These are phyloP conservation scores for Lepraria neglecta DNA, from an alignment of 495 filamentous ascomycete species.

Conservation along the genomic window DNA sequence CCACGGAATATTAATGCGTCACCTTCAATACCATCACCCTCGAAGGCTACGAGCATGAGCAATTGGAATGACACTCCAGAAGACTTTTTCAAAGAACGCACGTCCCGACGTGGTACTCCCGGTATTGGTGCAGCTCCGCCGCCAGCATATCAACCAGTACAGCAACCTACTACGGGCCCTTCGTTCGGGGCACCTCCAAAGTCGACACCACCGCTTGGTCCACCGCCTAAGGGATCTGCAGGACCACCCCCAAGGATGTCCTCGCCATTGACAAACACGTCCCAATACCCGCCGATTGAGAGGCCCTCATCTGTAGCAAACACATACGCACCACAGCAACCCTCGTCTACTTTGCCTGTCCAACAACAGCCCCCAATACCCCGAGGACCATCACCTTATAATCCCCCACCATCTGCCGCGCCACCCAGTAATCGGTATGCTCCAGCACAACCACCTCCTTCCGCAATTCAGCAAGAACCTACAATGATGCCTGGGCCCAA, in stretches of 20 bases:
- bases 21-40: conserved; percentile 59
- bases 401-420: conserved; percentile 67
- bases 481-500: conserved; percentile 26
- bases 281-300: conserved; percentile 42
- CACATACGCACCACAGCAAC: conserved; percentile 60
- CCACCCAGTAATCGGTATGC: conserved; percentile 80
- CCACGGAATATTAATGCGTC: conserved; percentile 54
- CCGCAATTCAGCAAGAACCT: conserved; percentile 38
- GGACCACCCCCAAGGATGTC: conserved; percentile 49
- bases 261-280: conserved; percentile 42
- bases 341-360: conserved; percentile 34
- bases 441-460: conserved; percentile 62
- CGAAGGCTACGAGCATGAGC: conserved; percentile 60
- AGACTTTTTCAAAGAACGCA: conserved; percentile 64
- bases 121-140: conserved; percentile 52
- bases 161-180: conserved; percentile 32
- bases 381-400: conserved; percentile 81
- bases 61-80: conserved; percentile 96
- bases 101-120: conserved; percentile 65
- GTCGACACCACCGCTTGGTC: conserved; percentile 43
- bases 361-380: conserved; percentile 51
- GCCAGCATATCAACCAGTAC: conserved; percentile 60
- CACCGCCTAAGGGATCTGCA: conserved; percentile 50
- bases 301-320: conserved; percentile 60
- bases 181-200: conserved; percentile 37